Conservation (phyloP, 371 early-diverging fungal species). For the Capillidium rhysosporum region DNA sequence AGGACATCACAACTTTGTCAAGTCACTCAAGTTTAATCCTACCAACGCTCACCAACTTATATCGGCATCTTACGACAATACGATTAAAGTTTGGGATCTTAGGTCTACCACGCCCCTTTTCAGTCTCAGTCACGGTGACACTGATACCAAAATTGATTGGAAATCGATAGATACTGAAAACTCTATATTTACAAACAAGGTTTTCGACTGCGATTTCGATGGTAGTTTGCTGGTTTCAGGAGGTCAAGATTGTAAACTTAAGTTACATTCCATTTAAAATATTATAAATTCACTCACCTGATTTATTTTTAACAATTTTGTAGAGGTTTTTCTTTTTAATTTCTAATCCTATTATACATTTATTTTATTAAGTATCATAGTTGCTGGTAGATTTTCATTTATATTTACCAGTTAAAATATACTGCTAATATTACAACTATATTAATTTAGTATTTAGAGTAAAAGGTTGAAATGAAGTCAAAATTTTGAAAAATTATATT, state of each 20-base stretch:
- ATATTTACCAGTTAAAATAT: no score
- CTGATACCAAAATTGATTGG: neutral
- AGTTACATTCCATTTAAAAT: neutral
- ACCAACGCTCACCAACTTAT: slow-evolving; percentile 50
- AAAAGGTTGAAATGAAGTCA: no score
- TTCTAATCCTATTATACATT: no score
- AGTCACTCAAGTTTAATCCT: slow-evolving; percentile 69
- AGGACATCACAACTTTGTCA: slow-evolving; percentile 64
- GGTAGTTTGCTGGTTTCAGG: neutral
- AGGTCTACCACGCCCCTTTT: slow-evolving; percentile 57
- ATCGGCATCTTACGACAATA: slow-evolving; percentile 66
- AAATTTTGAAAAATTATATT: no score
- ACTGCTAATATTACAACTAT: no score
- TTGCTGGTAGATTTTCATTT: no score
- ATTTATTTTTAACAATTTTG: no score
- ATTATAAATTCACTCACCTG: no score
- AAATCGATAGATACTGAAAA: neutral
- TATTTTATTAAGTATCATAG: no score
- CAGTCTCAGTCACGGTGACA: neutral
- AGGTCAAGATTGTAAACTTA: slow-evolving; percentile 1
- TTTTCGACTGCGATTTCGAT: neutral
- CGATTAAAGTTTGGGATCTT: slow-evolving; percentile 87
- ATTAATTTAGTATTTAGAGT: no score
- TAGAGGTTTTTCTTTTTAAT: no score
- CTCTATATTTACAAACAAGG: neutral